Evolutionary conservation across 306 rosid species (phyloP).

Genomic region (Gillenia trifoliata): DNA sequence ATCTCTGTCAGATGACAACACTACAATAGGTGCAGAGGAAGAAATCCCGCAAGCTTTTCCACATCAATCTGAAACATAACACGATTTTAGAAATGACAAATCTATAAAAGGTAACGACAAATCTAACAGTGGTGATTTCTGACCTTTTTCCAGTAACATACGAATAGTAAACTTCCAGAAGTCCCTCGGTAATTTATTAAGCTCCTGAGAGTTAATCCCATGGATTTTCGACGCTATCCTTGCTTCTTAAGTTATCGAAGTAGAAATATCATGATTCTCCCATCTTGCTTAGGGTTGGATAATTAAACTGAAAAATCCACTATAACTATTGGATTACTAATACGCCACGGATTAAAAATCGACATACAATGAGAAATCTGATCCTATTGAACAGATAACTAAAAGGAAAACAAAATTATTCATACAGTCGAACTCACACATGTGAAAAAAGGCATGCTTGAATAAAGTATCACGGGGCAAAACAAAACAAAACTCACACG

Average conservation of each 20-base stretch:
- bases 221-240: conserved; percentile 23
- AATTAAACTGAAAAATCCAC: background rate
- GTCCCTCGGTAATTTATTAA: conserved; percentile 63
- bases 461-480: no score
- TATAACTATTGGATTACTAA: background rate
- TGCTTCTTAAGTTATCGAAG: background rate
- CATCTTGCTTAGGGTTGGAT: background rate
- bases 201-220: conserved; percentile 56
- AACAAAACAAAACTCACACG: no score
- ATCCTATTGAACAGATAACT: background rate
- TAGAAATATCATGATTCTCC: background rate
- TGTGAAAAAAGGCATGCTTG: no score
- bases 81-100: conserved; percentile 16
- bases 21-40: conserved; percentile 78
- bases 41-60: conserved; percentile 75
- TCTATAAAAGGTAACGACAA: conserved; percentile 12
- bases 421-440: no score
- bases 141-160: conserved; percentile 59
- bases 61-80: conserved; percentile 63
- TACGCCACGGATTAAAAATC: background rate
- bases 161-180: conserved; percentile 66
- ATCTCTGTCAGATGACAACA: conserved; percentile 49
- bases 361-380: background rate
- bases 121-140: conserved; percentile 8
- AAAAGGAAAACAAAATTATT: background rate